Conservation (phyloP, 768 basidiomycete genomes). For the Boletellus emodensis region DNA sequence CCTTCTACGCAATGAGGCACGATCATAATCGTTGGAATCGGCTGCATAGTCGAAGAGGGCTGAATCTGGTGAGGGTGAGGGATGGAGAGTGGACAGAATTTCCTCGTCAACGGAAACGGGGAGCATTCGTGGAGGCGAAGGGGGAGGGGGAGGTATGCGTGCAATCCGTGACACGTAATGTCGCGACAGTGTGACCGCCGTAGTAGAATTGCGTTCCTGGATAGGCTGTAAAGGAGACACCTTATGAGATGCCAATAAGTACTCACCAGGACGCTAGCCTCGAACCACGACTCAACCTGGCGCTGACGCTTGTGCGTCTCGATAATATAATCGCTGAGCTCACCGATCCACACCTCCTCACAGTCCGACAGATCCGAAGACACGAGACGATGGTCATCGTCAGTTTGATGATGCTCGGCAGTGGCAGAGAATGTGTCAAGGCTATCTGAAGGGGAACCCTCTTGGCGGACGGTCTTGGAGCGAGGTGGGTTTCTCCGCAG, state of each 20-base stretch:
- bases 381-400: slow-evolving; percentile 43
- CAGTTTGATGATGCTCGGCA: slow-evolving; percentile 24
- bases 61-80: slow-evolving; percentile 34
- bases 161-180: slow-evolving; percentile 41
- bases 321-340: slow-evolving; percentile 63
- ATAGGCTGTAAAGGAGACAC: slow-evolving; percentile 5
- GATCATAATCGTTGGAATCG: slow-evolving; percentile 24
- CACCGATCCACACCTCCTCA: slow-evolving; percentile 69
- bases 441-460: slow-evolving; percentile 24
- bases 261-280: slow-evolving; percentile 59
- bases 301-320: slow-evolving; percentile 72
- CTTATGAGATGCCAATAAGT: background rate
- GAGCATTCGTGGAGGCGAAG: slow-evolving; percentile 34
- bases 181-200: slow-evolving; percentile 43
- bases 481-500: slow-evolving; percentile 44
- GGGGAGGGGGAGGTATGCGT: slow-evolving; percentile 41
- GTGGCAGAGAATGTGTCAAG: slow-evolving; percentile 15
- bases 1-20: slow-evolving; percentile 17
- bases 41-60: slow-evolving; percentile 29
- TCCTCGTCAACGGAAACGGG: slow-evolving; percentile 33
- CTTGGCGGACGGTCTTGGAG: slow-evolving; percentile 32
- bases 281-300: slow-evolving; percentile 72
- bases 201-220: slow-evolving; percentile 67
- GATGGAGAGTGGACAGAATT: slow-evolving; percentile 32
- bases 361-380: slow-evolving; percentile 85